Evolutionary conservation across 352 stramenopile genomes (phyloP).

Genomic region (Pythium volutum): DNA sequence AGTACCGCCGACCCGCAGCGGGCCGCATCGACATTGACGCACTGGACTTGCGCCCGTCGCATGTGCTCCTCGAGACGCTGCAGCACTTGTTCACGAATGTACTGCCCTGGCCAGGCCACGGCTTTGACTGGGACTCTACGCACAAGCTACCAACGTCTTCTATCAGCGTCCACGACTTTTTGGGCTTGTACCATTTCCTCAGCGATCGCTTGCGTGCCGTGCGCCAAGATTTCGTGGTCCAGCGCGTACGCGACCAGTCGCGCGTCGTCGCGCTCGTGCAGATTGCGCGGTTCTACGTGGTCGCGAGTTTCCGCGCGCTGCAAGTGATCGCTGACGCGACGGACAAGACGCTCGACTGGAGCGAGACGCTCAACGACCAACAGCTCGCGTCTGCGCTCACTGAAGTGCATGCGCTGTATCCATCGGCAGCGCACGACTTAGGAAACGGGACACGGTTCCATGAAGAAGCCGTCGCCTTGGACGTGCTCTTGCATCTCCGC

Average conservation of each 20-base stretch:
- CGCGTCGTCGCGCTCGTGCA: slow-evolving; percentile 45
- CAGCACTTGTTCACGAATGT: slow-evolving; percentile 21
- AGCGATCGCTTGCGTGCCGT: slow-evolving; percentile 68
- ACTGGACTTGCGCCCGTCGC: slow-evolving; percentile 16
- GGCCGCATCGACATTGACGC: slow-evolving; percentile 19
- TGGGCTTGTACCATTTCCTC: slow-evolving; percentile 69
- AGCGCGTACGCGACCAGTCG: slow-evolving; percentile 38
- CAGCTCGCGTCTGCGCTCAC: slow-evolving; percentile 61
- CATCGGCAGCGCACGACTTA: slow-evolving; percentile 28
- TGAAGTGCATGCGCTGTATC: slow-evolving; percentile 33
- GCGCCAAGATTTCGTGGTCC: slow-evolving; percentile 68
- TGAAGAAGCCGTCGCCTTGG: slow-evolving; percentile 49
- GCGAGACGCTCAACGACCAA: slow-evolving; percentile 66
- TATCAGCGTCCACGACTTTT: slow-evolving; percentile 31
- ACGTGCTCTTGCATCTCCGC: slow-evolving; percentile 56
- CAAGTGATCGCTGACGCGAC: slow-evolving; percentile 29
- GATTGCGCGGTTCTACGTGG: slow-evolving; percentile 52
- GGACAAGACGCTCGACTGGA: slow-evolving; percentile 45
- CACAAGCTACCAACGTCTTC: neutral
- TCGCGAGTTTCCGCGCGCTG: slow-evolving; percentile 37
- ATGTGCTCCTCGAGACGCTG: slow-evolving; percentile 10
- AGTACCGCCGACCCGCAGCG: slow-evolving; percentile 28
- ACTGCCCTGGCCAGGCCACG: slow-evolving; percentile 11
- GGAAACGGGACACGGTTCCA: neutral
- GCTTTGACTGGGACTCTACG: slow-evolving; percentile 18